These are phyloP conservation scores for Populus trichocarpa DNA, from an alignment of 441 rosid species.

Conservation along the genomic window DNA sequence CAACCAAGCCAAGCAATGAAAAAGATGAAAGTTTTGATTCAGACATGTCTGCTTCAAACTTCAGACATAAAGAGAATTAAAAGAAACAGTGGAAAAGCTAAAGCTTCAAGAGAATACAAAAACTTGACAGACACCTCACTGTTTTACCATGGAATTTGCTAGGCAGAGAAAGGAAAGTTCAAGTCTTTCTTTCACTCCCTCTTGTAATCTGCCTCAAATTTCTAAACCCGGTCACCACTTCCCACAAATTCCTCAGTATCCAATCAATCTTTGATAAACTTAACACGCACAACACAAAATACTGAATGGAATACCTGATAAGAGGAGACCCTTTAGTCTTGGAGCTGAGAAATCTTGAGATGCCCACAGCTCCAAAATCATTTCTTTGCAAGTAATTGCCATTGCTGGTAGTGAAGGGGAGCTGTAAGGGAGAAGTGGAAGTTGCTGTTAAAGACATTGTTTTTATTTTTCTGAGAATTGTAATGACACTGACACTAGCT, in stretches of 20 bases:
- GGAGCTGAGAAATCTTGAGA: conserved; percentile 19
- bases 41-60: background rate
- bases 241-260: background rate
- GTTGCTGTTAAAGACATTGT: conserved; percentile 13
- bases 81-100: too few relatives aligned
- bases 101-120: too few relatives aligned
- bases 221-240: background rate
- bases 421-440: conserved; percentile 11
- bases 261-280: background rate
- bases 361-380: conserved; percentile 29
- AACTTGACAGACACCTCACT: background rate
- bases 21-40: background rate
- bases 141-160: background rate
- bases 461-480: background rate
- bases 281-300: too few relatives aligned
- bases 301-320: conserved; percentile 27
- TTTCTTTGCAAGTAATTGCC: conserved; percentile 23
- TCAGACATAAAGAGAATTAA: background rate
- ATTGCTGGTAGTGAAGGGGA: conserved; percentile 19
- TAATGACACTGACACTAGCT: background rate
- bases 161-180: background rate
- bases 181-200: background rate
- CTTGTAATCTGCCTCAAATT: background rate
- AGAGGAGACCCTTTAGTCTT: conserved; percentile 32
- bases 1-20: background rate